Base-by-base conservation (phyloP, 371 early-diverging fungal species). In the Apophysomyces elegans region DNA sequence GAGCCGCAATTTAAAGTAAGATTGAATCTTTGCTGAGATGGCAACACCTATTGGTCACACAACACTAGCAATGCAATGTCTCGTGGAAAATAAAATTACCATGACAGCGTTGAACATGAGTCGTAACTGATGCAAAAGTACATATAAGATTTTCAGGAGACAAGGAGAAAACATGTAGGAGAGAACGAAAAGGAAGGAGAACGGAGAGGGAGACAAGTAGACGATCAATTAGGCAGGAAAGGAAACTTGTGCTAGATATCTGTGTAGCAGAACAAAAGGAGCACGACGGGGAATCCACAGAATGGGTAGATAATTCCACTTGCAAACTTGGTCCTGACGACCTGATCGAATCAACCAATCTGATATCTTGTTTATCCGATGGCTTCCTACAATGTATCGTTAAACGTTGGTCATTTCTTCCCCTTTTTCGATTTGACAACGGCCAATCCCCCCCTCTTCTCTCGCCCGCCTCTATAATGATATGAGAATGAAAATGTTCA, bases 241-340 rank as follows among this genome's bases (percentile, higher is more conserved):
- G 54, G 54, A 50, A 50, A 50, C 18, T 50, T 50, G 21, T 26
- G 32, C 32, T 18, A 7, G 54, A 21, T 21, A 50, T 50, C 54
- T 50, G 54, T 50, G 54, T 50, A 50, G 54, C 54, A 21, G 21
- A 26, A 21, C 54, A 50, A n/a, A 50, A 50, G 54, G 54, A 50
- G 54, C 21, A 21, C 54, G 54, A 50, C n/a, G 21, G 54, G 21
- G 21, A 50, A 16, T 50, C 21, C 18, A 50, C 21, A 50, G 54
- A 50, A 21, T 26, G 54, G 54, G 54, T 21, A 50, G 54, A n/a
- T 21, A 50, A 21, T 50, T 50, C 54, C 21, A 50, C 54, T 50
- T 50, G 54, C 54, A 50, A 50, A 50, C 54, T 50, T 50, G 54
- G 54, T 50, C 54, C 11, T 16, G 21, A 16, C 16, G 54, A 50